phyloP scores from a whole-genome alignment of 192 early-diverging fungal species.

The Rhizoclosmatium sp. region DNA sequence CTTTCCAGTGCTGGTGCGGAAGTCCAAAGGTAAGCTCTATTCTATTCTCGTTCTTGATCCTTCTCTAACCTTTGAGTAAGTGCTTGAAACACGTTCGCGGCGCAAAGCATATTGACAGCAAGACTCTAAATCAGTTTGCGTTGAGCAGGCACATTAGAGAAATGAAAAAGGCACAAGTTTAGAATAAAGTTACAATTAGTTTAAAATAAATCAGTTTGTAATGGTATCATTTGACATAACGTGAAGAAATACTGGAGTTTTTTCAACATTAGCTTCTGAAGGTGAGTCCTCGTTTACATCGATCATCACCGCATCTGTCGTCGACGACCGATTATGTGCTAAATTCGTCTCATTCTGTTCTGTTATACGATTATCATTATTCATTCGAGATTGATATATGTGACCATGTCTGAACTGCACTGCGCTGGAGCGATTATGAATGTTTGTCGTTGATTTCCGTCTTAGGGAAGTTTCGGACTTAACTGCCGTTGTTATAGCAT shows the following conservation, averaged over 20 bases:
- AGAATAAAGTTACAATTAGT: neutral
- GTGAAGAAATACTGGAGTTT: neutral
- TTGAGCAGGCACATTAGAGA: constrained; percentile 32
- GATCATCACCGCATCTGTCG: too few species aligned
- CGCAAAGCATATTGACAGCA: constrained; percentile 29
- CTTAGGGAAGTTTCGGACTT: too few species aligned
- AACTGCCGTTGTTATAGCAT: too few species aligned
- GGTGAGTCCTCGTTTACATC: too few species aligned
- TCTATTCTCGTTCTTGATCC: neutral
- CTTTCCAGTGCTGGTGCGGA: constrained; percentile 60
- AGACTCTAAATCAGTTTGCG: constrained; percentile 24
- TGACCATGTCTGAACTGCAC: too few species aligned
- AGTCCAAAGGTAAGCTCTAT: constrained; percentile 18
- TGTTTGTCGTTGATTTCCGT: too few species aligned
- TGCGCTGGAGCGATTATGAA: too few species aligned
- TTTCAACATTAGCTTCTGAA: too few species aligned
- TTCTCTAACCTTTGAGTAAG: neutral
- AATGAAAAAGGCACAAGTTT: constrained; percentile 16
- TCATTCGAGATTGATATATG: too few species aligned
- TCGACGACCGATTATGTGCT: too few species aligned
- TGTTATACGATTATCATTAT: too few species aligned
- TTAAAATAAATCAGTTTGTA: neutral
- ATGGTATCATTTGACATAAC: neutral
- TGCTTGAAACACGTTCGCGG: constrained; percentile 38
- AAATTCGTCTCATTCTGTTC: too few species aligned